These are phyloP conservation scores for Aspergillus sp. DNA, from an alignment of 2,329 filamentous ascomycete species.

Conservation along the genomic window DNA sequence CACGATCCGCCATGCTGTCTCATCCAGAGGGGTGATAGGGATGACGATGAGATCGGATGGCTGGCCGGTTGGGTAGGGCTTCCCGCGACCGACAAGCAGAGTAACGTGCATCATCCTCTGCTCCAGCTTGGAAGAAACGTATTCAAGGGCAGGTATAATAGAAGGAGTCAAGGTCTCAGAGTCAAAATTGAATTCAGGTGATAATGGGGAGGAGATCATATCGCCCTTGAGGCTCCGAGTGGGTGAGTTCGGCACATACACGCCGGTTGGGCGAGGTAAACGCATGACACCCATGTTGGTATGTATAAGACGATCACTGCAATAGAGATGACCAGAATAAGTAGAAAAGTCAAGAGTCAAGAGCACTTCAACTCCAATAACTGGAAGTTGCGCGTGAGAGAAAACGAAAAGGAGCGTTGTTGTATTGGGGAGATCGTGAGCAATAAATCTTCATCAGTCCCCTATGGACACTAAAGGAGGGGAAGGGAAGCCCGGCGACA, in stretches of 20 bases:
- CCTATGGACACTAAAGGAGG: background rate
- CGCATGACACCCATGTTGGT: slow-evolving; percentile 38
- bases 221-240: slow-evolving; percentile 38
- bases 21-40: slow-evolving; percentile 37
- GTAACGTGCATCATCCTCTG: slow-evolving; percentile 43
- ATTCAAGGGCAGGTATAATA: slow-evolving; percentile 43
- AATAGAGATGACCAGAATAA: background rate
- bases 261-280: slow-evolving; percentile 37
- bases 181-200: slow-evolving; percentile 40
- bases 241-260: slow-evolving; percentile 39
- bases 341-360: background rate
- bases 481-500: background rate
- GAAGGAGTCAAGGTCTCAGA: slow-evolving; percentile 39
- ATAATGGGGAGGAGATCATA: slow-evolving; percentile 46
- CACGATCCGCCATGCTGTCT: slow-evolving; percentile 32
- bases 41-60: slow-evolving; percentile 42
- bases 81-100: slow-evolving; percentile 43
- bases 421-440: background rate
- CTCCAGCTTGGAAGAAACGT: slow-evolving; percentile 44
- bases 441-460: background rate
- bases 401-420: background rate
- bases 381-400: background rate
- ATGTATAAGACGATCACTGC: background rate
- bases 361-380: background rate
- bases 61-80: slow-evolving; percentile 42